Conservation (phyloP, 768 basidiomycete genomes). For the Fomitopsis pulvina region DNA sequence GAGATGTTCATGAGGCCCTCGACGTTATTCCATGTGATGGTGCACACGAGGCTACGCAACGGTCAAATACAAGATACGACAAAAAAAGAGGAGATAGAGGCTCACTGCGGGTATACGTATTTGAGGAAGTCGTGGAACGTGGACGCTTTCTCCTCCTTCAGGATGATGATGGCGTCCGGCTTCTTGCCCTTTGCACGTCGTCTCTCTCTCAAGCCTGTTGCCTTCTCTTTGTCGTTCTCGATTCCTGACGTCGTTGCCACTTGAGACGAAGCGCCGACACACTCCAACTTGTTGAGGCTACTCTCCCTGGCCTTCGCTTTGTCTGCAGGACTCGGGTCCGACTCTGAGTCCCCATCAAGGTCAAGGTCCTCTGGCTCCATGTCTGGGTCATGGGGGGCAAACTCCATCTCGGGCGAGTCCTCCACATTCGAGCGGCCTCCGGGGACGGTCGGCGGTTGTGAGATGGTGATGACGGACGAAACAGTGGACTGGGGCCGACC, state of each 20-base stretch:
- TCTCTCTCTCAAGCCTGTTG: conserved; percentile 8
- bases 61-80: conserved; percentile 4
- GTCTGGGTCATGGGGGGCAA: conserved; percentile 52
- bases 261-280: conserved; percentile 12
- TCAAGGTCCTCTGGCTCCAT: conserved; percentile 38
- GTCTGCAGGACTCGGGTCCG: conserved; percentile 9
- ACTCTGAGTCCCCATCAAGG: conserved; percentile 28
- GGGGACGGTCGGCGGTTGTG: conserved; percentile 60
- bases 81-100: not conserved
- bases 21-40: conserved; percentile 93
- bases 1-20: conserved; percentile 88
- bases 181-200: conserved; percentile 22
- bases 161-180: conserved; percentile 79
- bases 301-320: conserved; percentile 38
- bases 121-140: conserved; percentile 93
- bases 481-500: conserved; percentile 63
- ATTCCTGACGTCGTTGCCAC: conserved; percentile 5
- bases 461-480: conserved; percentile 81
- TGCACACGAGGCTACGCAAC: conserved; percentile 66
- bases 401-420: conserved; percentile 48
- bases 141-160: conserved; percentile 86
- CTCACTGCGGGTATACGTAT: conserved; percentile 87
- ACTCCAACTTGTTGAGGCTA: conserved; percentile 59
- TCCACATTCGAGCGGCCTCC: conserved; percentile 38
- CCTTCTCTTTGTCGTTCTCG: conserved; percentile 14